These are phyloP conservation scores for Chlorella vulgaris DNA, from an alignment of 139 green algal genomes.

Conservation along the genomic window DNA sequence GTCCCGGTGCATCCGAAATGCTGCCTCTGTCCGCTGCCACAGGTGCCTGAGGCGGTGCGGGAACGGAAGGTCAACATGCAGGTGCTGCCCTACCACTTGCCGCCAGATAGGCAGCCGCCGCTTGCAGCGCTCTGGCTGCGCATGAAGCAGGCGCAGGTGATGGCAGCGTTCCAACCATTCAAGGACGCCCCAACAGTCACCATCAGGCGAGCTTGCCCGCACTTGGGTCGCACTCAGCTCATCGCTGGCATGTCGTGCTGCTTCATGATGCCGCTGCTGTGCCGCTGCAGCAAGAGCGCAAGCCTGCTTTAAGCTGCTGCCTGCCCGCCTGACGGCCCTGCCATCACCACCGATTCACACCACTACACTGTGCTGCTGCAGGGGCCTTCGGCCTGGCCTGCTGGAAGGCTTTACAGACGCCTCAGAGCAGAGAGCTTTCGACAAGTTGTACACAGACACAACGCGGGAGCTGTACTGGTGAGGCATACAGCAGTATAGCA, in stretches of 20 bases:
- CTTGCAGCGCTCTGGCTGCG: neutral
- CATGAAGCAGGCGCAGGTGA: neutral
- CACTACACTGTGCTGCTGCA: neutral
- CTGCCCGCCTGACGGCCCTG: too few relatives aligned
- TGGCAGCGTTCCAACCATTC: neutral
- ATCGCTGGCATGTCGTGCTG: neutral
- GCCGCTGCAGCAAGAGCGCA: neutral
- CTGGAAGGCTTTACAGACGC: neutral
- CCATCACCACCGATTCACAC: neutral
- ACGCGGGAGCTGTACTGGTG: neutral
- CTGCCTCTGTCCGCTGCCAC: neutral
- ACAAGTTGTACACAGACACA: neutral
- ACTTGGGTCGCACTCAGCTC: neutral
- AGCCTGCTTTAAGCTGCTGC: too few relatives aligned
- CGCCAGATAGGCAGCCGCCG: neutral
- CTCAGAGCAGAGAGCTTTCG: neutral
- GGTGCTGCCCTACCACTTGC: neutral
- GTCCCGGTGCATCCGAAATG: neutral
- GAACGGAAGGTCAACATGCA: neutral
- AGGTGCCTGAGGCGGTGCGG: conserved; percentile 6
- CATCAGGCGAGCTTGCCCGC: neutral
- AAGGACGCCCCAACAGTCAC: neutral
- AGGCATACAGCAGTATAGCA: neutral
- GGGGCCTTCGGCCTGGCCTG: neutral
- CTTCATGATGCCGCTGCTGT: neutral